Evolutionary conservation across 495 filamentous ascomycete species (phyloP), one percentile per base, ranked within the genome.

Genomic region (Penicillium simplicissimum): DNA sequence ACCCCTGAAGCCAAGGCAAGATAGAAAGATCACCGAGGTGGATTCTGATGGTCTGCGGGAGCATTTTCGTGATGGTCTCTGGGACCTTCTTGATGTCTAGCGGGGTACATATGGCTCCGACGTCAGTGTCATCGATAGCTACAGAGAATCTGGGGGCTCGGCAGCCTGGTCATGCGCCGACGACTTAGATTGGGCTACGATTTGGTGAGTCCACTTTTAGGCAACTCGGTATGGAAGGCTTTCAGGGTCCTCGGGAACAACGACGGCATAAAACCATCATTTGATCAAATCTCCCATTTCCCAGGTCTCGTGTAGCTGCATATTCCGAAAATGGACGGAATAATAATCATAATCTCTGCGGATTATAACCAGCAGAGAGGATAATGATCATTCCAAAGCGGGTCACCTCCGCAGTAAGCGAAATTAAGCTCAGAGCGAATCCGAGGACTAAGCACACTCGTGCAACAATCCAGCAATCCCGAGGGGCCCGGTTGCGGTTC

Each of bases 21-120:
- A 57, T 33, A 59, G 62, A 66, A 48, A 67, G 62, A 33, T 57
- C 52, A 1, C 43, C 58, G 0, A 58, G 42, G 37, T 73, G 73
- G 75, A 68, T 58, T 9, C 5, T 60, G 4, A 69, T 74, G 69
- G 74, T 70, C 2, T 58, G 57, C 40, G 75, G 69, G 69, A 67
- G 68, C 55, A 47, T 28, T 0, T 72, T 72, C 34, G 61, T 78
- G 1, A 56, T 78, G 1, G 14, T 62, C 1, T 57, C 63, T 33
- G 77, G 86, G 6, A 65, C 84, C 5, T 70, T 81, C 40, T 65
- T 87, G 31, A 76, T 86, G 60, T 74, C 85, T 10, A n/a, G 76
- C 81, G 13, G 13, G 85, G 85, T 14, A 85, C 84, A 1, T 87
- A 87, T 63, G 78, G 85, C 3, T 80, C 75, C 56, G 74, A 86